Evolutionary conservation across 139 green algal genomes (phyloP).

Genomic region (Chlamydomonas schloesseri): DNA sequence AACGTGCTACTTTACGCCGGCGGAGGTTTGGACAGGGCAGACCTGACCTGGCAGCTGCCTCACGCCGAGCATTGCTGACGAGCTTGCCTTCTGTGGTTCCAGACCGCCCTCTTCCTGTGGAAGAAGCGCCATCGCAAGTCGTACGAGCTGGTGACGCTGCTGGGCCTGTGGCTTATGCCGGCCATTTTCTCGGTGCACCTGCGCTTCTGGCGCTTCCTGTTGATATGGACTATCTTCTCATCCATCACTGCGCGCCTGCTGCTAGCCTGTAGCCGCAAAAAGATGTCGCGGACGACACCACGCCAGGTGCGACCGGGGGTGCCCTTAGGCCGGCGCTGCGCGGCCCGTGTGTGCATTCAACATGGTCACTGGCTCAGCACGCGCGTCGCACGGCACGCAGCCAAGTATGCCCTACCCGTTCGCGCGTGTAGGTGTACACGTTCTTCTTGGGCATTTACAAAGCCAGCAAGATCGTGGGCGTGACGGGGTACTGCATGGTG

Average conservation of each 20-base stretch:
- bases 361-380: too few species aligned
- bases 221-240: slow-evolving; percentile 77
- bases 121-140: slow-evolving; percentile 78
- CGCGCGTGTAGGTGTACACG: slow-evolving; percentile 87
- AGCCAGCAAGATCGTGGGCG: slow-evolving; percentile 68
- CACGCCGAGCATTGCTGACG: slow-evolving; percentile 52
- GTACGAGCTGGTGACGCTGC: slow-evolving; percentile 88
- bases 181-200: slow-evolving; percentile 75
- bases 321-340: too few species aligned
- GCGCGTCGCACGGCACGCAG: too few species aligned
- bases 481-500: slow-evolving; percentile 80
- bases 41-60: too few species aligned
- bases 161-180: slow-evolving; percentile 91
- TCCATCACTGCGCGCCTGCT: slow-evolving; percentile 77
- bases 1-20: too few species aligned
- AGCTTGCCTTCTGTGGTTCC: slow-evolving; percentile 35
- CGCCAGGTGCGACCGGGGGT: slow-evolving; percentile 33
- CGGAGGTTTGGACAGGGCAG: too few species aligned
- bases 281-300: slow-evolving; percentile 74
- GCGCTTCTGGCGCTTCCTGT: slow-evolving; percentile 84
- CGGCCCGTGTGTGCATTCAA: too few species aligned
- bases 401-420: too few species aligned
- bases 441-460: slow-evolving; percentile 83
- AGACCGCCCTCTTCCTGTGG: slow-evolving; percentile 83
- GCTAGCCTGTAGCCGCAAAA: slow-evolving; percentile 63